Evolutionary conservation across 805 yeast species (phyloP).

Genomic region (Candida schatavii): DNA sequence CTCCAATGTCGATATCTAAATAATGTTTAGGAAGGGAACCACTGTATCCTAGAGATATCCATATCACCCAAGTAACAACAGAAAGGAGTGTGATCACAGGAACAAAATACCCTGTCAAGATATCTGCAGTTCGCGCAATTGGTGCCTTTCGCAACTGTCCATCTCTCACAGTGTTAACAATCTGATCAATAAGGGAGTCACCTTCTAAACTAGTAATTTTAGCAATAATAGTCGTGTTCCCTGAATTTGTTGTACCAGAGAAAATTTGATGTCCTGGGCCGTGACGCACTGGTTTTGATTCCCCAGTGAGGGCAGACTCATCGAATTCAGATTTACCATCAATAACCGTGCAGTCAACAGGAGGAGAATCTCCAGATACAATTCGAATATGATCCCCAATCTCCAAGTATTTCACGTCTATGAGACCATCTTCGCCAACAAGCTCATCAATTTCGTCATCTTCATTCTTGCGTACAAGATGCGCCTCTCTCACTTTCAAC

Average conservation of each 20-base stretch:
- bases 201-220: conserved; percentile 58
- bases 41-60: conserved; percentile 58
- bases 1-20: conserved; percentile 64
- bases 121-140: conserved; percentile 67
- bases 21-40: conserved; percentile 54
- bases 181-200: conserved; percentile 66
- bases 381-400: conserved; percentile 49
- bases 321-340: conserved; percentile 52
- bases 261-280: conserved; percentile 61
- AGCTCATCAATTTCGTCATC: conserved; percentile 3
- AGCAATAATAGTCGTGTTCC: conserved; percentile 52
- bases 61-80: conserved; percentile 61
- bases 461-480: conserved; percentile 31
- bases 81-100: conserved; percentile 65
- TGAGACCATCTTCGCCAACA: conserved; percentile 23
- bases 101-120: conserved; percentile 67
- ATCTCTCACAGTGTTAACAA: conserved; percentile 65
- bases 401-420: conserved; percentile 47
- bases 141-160: conserved; percentile 76
- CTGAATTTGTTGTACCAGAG: conserved; percentile 70
- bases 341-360: conserved; percentile 52
- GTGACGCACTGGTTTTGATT: conserved; percentile 57
- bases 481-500: conserved; percentile 50
- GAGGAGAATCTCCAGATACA: conserved; percentile 57
- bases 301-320: conserved; percentile 63